A percentile compares a stretch with the other conserved stretches of the same genome.
These are phyloP conservation scores for Metschnikowia proteae DNA, from an alignment of 805 yeast genomes.

Conservation along the genomic window DNA sequence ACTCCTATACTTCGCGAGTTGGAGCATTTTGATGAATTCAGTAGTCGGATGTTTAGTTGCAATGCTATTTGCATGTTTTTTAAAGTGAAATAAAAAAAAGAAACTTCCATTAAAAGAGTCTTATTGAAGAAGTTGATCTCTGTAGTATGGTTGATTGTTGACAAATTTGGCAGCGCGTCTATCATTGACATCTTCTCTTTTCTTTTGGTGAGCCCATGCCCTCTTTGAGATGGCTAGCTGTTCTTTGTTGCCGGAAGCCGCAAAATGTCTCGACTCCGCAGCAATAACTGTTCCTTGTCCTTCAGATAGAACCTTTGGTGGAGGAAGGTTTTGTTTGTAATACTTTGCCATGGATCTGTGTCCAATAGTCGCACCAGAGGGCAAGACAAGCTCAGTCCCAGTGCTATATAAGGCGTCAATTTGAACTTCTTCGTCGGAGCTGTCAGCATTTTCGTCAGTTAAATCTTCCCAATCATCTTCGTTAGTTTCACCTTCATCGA, in stretches of 20 bases:
- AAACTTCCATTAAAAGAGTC: neutral
- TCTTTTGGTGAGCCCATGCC: constrained; percentile 55
- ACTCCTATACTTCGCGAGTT: constrained; percentile 70
- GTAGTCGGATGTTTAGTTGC: constrained; percentile 29
- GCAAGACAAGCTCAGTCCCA: constrained; percentile 38
- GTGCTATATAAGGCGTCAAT: constrained; percentile 31
- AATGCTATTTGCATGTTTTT: constrained; percentile 1
- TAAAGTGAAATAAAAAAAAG: neutral
- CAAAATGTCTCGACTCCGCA: constrained; percentile 51
- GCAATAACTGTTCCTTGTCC: constrained; percentile 45
- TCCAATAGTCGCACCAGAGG: constrained; percentile 42
- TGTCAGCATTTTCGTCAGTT: constrained; percentile 28
- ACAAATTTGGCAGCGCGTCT: constrained; percentile 63
- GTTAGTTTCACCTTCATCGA: constrained; percentile 1
- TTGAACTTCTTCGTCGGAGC: constrained; percentile 25
- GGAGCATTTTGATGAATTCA: constrained; percentile 53
- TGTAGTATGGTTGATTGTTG: constrained; percentile 75
- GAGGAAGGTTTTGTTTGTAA: constrained; percentile 42
- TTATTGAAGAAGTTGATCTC: constrained; percentile 39
- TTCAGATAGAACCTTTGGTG: constrained; percentile 40
- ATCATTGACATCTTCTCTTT: constrained; percentile 49
- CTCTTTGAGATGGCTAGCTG: constrained; percentile 46
- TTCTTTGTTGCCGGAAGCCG: constrained; percentile 36
- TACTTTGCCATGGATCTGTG: constrained; percentile 43
- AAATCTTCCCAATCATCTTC: constrained; percentile 41